These are phyloP conservation scores for Mycena latifolia DNA, from an alignment of 768 basidiomycete genomes.

Conservation along the genomic window DNA sequence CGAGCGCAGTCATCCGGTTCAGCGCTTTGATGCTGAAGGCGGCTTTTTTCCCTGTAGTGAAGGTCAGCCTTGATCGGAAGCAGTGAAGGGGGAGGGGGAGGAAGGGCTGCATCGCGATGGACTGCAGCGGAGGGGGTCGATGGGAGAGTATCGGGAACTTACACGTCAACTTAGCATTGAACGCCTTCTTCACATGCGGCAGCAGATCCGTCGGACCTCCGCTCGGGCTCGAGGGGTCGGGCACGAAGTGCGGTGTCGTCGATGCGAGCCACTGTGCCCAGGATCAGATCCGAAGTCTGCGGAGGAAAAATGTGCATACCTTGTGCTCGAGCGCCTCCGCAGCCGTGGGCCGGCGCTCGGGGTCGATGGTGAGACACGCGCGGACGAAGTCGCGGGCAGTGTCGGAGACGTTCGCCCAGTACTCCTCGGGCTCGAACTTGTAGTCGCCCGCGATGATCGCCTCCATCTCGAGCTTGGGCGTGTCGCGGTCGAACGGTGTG, in stretches of 20 bases:
- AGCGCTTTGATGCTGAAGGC: conserved; percentile 91
- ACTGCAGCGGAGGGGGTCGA: too few species aligned
- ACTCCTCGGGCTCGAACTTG: conserved; percentile 79
- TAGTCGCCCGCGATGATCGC: conserved; percentile 96
- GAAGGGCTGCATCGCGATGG: too few species aligned
- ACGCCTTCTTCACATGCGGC: conserved; percentile 90
- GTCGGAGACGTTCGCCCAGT: conserved; percentile 73
- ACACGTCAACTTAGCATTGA: conserved; percentile 92
- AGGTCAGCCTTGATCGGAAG: neutral
- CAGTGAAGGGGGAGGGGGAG: neutral
- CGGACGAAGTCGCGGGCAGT: conserved; percentile 75
- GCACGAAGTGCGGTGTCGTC: conserved; percentile 76
- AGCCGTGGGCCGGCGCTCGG: conserved; percentile 72
- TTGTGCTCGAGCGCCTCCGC: conserved; percentile 67
- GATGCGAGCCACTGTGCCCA: conserved; percentile 79
- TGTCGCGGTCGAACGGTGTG: conserved; percentile 97
- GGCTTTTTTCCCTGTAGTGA: conserved; percentile 83
- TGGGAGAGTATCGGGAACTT: conserved; percentile 46
- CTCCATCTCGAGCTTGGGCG: conserved; percentile 90
- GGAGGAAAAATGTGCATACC: conserved; percentile 33
- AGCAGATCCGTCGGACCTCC: conserved; percentile 83
- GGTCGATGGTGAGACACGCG: conserved; percentile 79
- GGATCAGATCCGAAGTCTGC: too few species aligned
- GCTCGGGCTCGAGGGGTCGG: conserved; percentile 53
- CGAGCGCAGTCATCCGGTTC: conserved; percentile 80